A percentile compares a stretch with the other conserved stretches of the same genome.
Conservation (phyloP, 176 grass and related monocot species). For the Musa beccarii region DNA sequence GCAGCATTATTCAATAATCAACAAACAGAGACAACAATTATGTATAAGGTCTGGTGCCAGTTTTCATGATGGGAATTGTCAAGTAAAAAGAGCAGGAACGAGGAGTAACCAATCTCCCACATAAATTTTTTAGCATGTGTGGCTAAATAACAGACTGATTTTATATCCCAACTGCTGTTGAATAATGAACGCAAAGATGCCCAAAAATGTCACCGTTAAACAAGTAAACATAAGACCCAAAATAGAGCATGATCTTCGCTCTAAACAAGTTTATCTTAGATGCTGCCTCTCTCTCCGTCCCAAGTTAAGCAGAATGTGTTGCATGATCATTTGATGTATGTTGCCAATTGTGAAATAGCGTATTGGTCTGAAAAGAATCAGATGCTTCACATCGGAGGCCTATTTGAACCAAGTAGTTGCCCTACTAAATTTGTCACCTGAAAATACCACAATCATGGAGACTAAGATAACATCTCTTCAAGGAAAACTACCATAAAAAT, state of each 20-base stretch:
- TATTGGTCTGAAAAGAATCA: neutral
- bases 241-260: neutral
- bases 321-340: neutral
- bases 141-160: neutral
- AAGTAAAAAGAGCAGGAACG: neutral
- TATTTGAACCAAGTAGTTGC: slow-evolving; percentile 63
- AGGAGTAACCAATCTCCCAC: too few relatives aligned
- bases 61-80: too few relatives aligned
- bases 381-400: slow-evolving; percentile 43
- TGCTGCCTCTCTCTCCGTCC: neutral
- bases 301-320: neutral
- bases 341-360: neutral
- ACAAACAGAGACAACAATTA: too few relatives aligned
- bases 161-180: too few relatives aligned
- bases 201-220: neutral
- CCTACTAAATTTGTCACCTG: slow-evolving; percentile 84
- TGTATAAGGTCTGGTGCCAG: too few relatives aligned
- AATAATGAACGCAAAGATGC: neutral
- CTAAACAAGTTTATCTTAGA: too few relatives aligned
- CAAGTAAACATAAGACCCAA: neutral
- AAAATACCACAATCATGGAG: slow-evolving; percentile 15
- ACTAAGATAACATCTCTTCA: neutral
- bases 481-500: neutral
- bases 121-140: neutral
- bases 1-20: too few relatives aligned